Evolutionary conservation across 1,284 basidiomycete species (phyloP), one percentile per base, ranked within the genome.

Genomic region (Puccinia coronata): DNA sequence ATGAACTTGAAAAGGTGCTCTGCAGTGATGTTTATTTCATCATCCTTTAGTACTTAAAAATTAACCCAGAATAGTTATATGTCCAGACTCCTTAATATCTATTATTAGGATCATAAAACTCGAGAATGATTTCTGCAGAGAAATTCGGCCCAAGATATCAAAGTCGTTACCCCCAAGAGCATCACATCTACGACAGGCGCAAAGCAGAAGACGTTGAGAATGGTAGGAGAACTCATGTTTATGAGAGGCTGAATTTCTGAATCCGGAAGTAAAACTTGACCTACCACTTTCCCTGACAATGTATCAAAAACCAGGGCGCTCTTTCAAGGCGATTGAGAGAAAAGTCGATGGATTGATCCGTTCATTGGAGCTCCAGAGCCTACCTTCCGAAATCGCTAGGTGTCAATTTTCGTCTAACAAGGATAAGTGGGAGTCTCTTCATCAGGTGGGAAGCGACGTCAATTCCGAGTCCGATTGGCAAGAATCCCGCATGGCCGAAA

Each of bases 371-470:
- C n/a, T 34, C 47, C 67, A 70, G 25, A 70, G 43, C 41, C 34
- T 49, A 8, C 47, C 67, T n/a, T 51, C 67, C 31, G 47, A 70
- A 49, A 16, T 51, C 47, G 12, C 41, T 16, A 70, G 31, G 41
- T 70, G 18, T 49, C 67, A 31, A 14, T 47, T 23, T 8, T n/a
- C n/a, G n/a, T n/a, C 43, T 25, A 28, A 43, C 25, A 41, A 70
- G 67, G 67, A 70, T 70, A 70, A 70, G 43, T 70, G 67, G 67
- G 43, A 49, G 43, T 16, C 67, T 25, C 28, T 70, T 70, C 67
- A 49, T 25, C n/a, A 70, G 28, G 67, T 51, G 28, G 67, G 28
- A n/a, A 49, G 67, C n/a, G 16, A 25, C 47, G 47, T 43, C n/a
- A 34, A 49, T 25, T 70, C 43, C 31, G n/a, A n/a, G n/a, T n/a